These are phyloP conservation scores for Sugiyamaella pinicola DNA, from an alignment of 1,139 yeast species.

Conservation along the genomic window DNA sequence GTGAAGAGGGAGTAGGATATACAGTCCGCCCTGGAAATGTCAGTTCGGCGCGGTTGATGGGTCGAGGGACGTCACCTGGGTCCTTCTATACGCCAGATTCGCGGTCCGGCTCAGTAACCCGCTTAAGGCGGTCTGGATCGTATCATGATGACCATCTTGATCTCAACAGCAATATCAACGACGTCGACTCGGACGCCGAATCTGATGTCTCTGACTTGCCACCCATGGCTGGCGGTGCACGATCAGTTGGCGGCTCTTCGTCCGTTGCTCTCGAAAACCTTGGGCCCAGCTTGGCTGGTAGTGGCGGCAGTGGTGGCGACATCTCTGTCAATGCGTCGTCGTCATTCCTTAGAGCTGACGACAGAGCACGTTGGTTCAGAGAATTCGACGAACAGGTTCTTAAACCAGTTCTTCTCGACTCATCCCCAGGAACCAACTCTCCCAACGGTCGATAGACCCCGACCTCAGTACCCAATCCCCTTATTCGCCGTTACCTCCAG, in stretches of 20 bases:
- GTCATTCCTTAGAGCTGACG: conserved; percentile 55
- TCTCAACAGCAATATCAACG: conserved; percentile 2
- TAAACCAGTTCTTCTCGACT: conserved; percentile 88
- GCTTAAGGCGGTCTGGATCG: conserved; percentile 31
- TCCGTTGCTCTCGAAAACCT: conserved; percentile 27
- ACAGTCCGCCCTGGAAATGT: background rate
- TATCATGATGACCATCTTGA: conserved; percentile 31
- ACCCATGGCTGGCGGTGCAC: conserved; percentile 35
- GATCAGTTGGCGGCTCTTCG: conserved; percentile 20
- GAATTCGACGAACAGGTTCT: conserved; percentile 93
- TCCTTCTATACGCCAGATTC: conserved; percentile 3
- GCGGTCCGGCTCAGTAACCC: conserved; percentile 22
- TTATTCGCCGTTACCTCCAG: too few species aligned
- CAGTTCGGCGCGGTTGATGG: background rate
- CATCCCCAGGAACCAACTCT: conserved; percentile 32
- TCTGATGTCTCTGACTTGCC: conserved; percentile 40
- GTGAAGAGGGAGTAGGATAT: conserved; percentile 12
- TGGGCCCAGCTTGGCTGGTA: conserved; percentile 9
- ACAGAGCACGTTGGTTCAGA: conserved; percentile 88
- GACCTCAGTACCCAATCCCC: too few species aligned
- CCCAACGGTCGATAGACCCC: conserved; percentile 19
- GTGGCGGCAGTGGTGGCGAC: conserved; percentile 22
- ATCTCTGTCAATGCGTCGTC: conserved; percentile 19
- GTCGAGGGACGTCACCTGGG: conserved; percentile 6
- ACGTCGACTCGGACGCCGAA: conserved; percentile 31